phyloP scores from a whole-genome alignment of 495 filamentous ascomycete species.

The Tuber calosporum region DNA sequence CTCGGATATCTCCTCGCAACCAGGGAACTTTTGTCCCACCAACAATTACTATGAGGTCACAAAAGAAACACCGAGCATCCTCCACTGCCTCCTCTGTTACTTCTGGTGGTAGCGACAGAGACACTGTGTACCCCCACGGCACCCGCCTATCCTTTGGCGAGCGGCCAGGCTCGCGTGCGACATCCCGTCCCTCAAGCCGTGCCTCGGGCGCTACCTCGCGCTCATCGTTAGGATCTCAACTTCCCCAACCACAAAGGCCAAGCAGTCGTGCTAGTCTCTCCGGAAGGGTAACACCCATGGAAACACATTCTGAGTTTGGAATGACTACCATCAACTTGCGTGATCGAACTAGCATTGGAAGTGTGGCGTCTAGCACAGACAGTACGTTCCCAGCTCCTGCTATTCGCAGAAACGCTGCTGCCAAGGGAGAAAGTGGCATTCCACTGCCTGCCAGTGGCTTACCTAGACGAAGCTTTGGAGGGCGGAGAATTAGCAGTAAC shows the following conservation, averaged over 20 bases:
- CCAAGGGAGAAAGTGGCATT: conserved; percentile 32
- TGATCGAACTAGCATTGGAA: conserved; percentile 30
- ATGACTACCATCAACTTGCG: conserved; percentile 23
- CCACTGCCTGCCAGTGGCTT: conserved; percentile 32
- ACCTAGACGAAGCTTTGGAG: conserved; percentile 29
- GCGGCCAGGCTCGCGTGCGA: conserved; percentile 17
- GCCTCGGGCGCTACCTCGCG: conserved; percentile 33
- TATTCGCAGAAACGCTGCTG: conserved; percentile 28
- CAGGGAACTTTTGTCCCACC: conserved; percentile 21
- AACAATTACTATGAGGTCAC: conserved; percentile 32
- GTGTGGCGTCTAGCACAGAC: conserved; percentile 7
- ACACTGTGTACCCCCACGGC: conserved; percentile 15
- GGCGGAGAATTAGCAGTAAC: conserved; percentile 27
- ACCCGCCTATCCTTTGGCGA: conserved; percentile 34
- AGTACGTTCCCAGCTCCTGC: conserved; percentile 13
- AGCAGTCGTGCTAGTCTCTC: conserved; percentile 29
- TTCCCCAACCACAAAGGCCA: conserved; percentile 22
- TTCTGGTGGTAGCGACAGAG: conserved; percentile 26
- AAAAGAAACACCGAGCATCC: conserved; percentile 34
- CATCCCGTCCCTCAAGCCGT: conserved; percentile 19
- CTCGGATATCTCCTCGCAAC: conserved; percentile 64
- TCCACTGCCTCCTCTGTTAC: conserved; percentile 38
- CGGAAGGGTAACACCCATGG: conserved; percentile 16
- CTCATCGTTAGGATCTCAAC: conserved; percentile 16
- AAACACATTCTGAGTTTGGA: conserved; percentile 28